Evolutionary conservation across 306 rosid species (phyloP), one percentile per base, ranked within the genome.

Genomic region (Quercus wislizeni): DNA sequence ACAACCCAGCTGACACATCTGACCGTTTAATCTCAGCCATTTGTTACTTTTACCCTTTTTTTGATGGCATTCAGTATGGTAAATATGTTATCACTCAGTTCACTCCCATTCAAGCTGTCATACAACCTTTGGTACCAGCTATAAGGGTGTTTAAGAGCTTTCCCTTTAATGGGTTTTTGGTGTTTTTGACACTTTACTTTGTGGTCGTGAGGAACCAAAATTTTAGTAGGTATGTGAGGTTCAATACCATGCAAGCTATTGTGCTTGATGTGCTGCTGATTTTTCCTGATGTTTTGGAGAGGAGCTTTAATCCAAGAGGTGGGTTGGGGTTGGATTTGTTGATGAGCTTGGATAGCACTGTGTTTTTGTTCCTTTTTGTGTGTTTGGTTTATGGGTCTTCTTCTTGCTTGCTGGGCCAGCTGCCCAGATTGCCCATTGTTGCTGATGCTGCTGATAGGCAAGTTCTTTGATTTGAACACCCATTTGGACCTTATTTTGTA

Each of bases 391-490:
- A 95, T 85, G 98, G 97, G 2, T 91, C 98, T 64, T 84, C 96
- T 85, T 91, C 94, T 82, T 95, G 98, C 82, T 68, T 93, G 85
- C n/a, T 93, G 81, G 98, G 99, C 35, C 94, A 91, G 86, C 13
- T 89, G 30, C 98, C 97, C 15, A 85, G 99, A 69, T 83, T 93
- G 76, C 99, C 99, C 63, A 93, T 95, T 87, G 98, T 95, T 79
- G 98, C 99, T 64, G 99, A 93, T 23, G 99, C 98, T 56, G 98
- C 99, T 67, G 98, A 93, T 61, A 95, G 96, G 82, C 98, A 95
- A 79, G 98, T 95, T 88, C 92, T 89, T 70, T 94, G 88, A 84
- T 69, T 94, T 41, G 88, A 85, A 31, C 73, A 23, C 41, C 2
- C 81, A 27, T 67, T 62, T 77, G 30, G 21, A 55, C 61, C 2